These are phyloP conservation scores for Setaria viridis DNA, from an alignment of 202 grass and related monocot genomes.

Conservation along the genomic window DNA sequence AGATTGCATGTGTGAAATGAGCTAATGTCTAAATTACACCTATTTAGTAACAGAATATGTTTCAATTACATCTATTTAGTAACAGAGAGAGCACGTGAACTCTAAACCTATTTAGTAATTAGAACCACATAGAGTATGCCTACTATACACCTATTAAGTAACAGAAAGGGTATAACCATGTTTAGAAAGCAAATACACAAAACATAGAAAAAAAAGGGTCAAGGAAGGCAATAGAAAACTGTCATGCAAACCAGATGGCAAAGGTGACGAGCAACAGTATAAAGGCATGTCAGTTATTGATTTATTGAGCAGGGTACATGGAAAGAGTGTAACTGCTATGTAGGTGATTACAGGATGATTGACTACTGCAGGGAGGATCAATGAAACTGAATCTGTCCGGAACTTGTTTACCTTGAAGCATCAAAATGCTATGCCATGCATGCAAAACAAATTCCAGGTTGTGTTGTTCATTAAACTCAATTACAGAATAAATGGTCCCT, in stretches of 20 bases:
- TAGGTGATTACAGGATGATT: constrained; percentile 15
- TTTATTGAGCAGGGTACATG: not conserved
- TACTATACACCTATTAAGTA: not conserved
- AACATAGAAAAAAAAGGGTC: not conserved
- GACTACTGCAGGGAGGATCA: not conserved
- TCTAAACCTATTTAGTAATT: not conserved
- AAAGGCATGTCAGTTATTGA: constrained; percentile 6
- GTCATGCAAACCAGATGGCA: constrained; percentile 18
- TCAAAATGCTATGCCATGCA: constrained; percentile 5
- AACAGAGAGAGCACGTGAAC: not conserved
- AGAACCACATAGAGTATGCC: not conserved
- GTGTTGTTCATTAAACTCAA: not conserved
- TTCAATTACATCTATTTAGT: not conserved
- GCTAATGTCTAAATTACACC: not conserved
- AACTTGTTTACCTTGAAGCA: not conserved
- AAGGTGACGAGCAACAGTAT: not conserved
- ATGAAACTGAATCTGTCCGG: constrained; percentile 16
- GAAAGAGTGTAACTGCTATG: not conserved
- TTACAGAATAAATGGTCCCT: not conserved
- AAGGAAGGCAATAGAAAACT: constrained; percentile 18
- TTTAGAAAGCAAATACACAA: not conserved
- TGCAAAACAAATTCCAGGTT: not conserved
- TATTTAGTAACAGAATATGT: too few species aligned
- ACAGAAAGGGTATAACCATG: not conserved
- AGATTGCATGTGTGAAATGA: not conserved